Evolutionary conservation across 805 yeast genomes (phyloP).

Genomic region (Ogataea ganodermae): DNA sequence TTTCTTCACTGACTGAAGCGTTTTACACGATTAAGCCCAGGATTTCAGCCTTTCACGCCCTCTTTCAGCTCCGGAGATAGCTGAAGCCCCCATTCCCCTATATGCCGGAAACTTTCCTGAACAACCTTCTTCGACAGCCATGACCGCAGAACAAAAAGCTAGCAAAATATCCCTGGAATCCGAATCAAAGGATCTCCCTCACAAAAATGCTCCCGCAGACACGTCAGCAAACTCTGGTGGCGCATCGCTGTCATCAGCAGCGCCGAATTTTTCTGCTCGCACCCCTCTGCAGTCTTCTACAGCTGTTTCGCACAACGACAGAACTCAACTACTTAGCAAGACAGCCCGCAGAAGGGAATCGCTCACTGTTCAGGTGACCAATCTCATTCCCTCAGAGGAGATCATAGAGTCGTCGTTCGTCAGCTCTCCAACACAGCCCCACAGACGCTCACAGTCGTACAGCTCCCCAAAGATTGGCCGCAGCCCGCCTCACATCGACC

Average conservation of each 20-base stretch:
- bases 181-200: neutral
- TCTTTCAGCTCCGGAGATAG: too few species aligned
- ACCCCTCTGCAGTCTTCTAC: neutral
- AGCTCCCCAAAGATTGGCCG: slow-evolving; percentile 12
- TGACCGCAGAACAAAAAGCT: neutral
- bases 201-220: neutral
- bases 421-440: slow-evolving; percentile 10
- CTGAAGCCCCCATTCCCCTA: too few species aligned
- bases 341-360: slow-evolving; percentile 1
- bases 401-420: slow-evolving; percentile 12
- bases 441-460: slow-evolving; percentile 19
- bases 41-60: too few species aligned
- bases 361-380: neutral
- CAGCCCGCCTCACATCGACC: neutral
- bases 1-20: too few species aligned
- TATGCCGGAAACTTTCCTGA: neutral
- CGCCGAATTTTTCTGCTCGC: neutral
- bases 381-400: neutral
- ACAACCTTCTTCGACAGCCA: neutral
- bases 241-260: slow-evolving; percentile 5
- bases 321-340: neutral
- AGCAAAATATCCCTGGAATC: neutral
- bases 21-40: too few species aligned
- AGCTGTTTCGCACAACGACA: neutral
- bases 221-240: slow-evolving; percentile 1